Base-by-base conservation (phyloP, 2,329 filamentous ascomycete species). In the Alternaria ventricosa region DNA sequence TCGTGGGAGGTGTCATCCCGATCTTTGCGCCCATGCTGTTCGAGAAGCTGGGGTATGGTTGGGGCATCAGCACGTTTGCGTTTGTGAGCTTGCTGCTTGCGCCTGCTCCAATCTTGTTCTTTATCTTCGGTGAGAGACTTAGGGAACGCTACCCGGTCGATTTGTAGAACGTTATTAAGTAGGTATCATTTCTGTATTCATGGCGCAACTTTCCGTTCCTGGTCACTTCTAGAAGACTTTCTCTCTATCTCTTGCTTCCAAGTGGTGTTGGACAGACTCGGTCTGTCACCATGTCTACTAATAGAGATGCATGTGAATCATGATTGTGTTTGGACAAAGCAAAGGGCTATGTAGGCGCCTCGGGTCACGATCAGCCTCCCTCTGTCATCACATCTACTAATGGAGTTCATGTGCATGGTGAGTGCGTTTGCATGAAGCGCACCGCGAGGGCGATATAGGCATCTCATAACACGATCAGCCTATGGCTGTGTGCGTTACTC, bases 31-130 rank as follows among this genome's bases (percentile, higher is more conserved):
- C 83, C 0, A 63, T 60, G 0, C 61, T 86, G 45, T 82, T 85
- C 54, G 79, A 84, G 2, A 77, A 71, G 13, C 44, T 84, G 9
- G 84, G 84, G 0, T 82, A 84, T 64, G 84, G 84, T 3, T 86
- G 84, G 83, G 83, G 83, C 2, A 80, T 85, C n/a, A 82, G 78
- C 25, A 75, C 84, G 2, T 85, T 86, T 69, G 84, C 73, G 1
- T 85, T 86, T 56, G 64, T 80, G 15, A 71, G 73, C 45, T 64
- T 86, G 22, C 66, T 78, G 6, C 79, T 86, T 49, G 82, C 84
- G 6, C 84, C 85, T 47, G 84, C 83, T 50, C 85, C 84, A 0
- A 12, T 84, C 6, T 54, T 86, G 18, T 86, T 87, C 66, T 86
- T 80, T 62, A 76, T 78, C 5, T 86, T 81, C 69, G 85, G 85